Base-by-base conservation (phyloP, 805 yeast species). In the Suhomyces xylopsoci region DNA sequence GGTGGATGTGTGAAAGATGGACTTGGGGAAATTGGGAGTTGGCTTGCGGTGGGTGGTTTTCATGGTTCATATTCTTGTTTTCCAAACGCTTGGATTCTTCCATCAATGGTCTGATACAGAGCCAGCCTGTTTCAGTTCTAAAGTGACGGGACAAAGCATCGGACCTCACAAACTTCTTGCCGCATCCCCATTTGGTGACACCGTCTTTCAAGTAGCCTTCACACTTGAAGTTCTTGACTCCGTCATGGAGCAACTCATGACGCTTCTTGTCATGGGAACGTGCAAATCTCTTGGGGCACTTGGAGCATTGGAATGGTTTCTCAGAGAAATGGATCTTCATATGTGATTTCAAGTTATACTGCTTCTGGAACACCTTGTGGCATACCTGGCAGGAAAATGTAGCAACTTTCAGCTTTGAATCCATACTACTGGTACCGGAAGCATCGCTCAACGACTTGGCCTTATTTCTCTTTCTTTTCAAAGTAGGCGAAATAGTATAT, bases 141-240 rank as follows among this genome's bases (percentile, higher is more conserved):
- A 87, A 86, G 62, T 87, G 94, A 49, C 93, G 77, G 2, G 88
- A 83, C 41, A 87, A 73, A 0, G 93, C 94, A 65, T 88, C 94
- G 2, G 88, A 84, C 42, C 94, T 73, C 5, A 92, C 90, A 67
- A 87, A 87, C 56, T 78, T 75, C 62, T 83, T 81, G 14, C 87
- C 85, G 65, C 93, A 87, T 3, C 92, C 93, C 92, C 93, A 86
- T 57, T 70, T 68, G 3, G 85, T 82, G 12, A 60, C 63, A 0
- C 85, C 84, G 59, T 84, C 85, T 32, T 76, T 75, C 55, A 86
- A 66, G 19, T 66, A 66, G 0, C 91, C 92, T 52, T 80, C 79
- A 63, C 94, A 88, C 51, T 77, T 80, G 67, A 83, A 87, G 64
- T 80, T 83, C 72, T 84, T 85, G 52, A 80, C 83, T 5, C 92